phyloP scores from a whole-genome alignment of 1,284 basidiomycete genomes.

The Puccinia triticina region DNA sequence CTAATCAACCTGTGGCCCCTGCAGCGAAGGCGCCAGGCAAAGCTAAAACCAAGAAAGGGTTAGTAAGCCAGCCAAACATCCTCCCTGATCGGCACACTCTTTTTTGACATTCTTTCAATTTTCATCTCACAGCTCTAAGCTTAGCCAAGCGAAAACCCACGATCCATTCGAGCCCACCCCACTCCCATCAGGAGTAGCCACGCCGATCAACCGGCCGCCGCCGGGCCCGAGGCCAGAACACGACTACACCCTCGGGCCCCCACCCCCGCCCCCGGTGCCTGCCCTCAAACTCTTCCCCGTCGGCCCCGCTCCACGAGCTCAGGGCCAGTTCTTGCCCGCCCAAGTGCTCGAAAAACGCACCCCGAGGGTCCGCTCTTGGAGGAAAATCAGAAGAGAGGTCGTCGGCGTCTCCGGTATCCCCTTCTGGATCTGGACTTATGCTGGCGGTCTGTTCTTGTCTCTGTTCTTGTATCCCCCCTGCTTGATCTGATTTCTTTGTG shows the following conservation, averaged over 20 bases:
- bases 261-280: conserved; percentile 49
- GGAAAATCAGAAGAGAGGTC: conserved; percentile 31
- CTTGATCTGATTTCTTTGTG: not conserved
- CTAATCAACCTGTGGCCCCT: not conserved
- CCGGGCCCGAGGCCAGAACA: conserved; percentile 33
- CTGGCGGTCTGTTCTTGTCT: conserved; percentile 34
- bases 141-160: conserved; percentile 11
- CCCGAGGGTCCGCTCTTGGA: conserved; percentile 38
- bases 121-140: conserved; percentile 28
- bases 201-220: conserved; percentile 10
- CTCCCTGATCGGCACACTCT: too few relatives aligned
- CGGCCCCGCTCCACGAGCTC: conserved; percentile 24
- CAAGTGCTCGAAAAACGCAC: conserved; percentile 47
- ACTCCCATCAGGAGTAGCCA: not conserved
- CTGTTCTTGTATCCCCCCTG: not conserved
- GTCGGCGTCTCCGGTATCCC: conserved; percentile 45
- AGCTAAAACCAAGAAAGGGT: conserved; percentile 21
- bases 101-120: not conserved
- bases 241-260: conserved; percentile 37
- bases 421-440: conserved; percentile 48
- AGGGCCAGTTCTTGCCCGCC: conserved; percentile 41
- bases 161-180: conserved; percentile 22
- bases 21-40: not conserved
- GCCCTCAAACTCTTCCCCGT: conserved; percentile 36
- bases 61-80: not conserved